These are phyloP conservation scores for Auriculariales sp. DNA, from an alignment of 768 basidiomycete genomes.

Conservation along the genomic window DNA sequence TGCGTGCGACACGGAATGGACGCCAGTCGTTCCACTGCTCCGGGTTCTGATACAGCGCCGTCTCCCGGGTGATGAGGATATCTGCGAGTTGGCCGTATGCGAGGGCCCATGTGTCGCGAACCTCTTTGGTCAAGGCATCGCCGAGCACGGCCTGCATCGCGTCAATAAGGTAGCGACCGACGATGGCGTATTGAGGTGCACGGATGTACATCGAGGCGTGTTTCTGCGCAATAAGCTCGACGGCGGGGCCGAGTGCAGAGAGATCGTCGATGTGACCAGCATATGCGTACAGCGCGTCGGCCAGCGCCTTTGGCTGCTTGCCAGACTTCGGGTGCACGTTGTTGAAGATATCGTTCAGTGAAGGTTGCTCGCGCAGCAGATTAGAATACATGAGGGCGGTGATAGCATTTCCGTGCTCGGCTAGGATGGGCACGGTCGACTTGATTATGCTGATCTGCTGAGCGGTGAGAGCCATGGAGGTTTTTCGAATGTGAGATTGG, in stretches of 20 bases:
- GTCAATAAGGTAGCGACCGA: constrained; percentile 10
- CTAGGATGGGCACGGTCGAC: constrained; percentile 5
- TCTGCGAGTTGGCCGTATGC: constrained; percentile 9
- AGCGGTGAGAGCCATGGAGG: constrained; percentile 5
- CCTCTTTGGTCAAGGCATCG: too few relatives aligned
- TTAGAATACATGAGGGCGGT: constrained; percentile 6
- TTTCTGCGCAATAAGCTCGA: constrained; percentile 10
- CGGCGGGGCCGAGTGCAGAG: constrained; percentile 8
- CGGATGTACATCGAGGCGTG: constrained; percentile 10
- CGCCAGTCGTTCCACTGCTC: neutral
- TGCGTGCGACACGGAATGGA: neutral
- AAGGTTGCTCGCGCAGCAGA: constrained; percentile 3
- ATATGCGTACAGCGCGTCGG: constrained; percentile 11
- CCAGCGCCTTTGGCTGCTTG: constrained; percentile 10
- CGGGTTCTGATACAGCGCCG: neutral
- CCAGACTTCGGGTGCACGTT: constrained; percentile 3
- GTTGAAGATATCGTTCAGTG: constrained; percentile 8
- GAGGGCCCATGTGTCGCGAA: constrained; percentile 10
- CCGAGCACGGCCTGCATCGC: constrained; percentile 11
- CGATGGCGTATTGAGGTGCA: constrained; percentile 10
- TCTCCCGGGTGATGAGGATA: neutral
- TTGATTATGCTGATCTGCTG: constrained; percentile 6
- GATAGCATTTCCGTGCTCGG: constrained; percentile 6
- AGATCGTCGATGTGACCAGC: constrained; percentile 11
- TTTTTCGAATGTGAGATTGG: too few relatives aligned